A percentile compares a stretch with the other conserved stretches of the same genome.
Conservation (phyloP, 2,329 filamentous ascomycete genomes). For the Exophiala xenobiotica region DNA sequence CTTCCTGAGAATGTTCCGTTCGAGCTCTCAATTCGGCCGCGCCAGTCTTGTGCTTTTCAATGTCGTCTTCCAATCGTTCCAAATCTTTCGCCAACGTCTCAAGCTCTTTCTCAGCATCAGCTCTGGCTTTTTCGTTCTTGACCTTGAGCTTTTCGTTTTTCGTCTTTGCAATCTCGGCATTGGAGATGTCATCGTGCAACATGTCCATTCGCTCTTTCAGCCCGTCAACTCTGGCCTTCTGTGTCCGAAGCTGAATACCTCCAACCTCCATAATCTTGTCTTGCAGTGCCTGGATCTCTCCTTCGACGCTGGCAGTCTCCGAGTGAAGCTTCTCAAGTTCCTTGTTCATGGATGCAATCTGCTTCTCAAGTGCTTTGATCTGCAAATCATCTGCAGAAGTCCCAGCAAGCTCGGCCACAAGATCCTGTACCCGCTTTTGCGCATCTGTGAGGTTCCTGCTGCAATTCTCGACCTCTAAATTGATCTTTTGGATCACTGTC, state of each 20-base stretch:
- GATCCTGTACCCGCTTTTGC: slow-evolving; percentile 79
- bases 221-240: slow-evolving; percentile 86
- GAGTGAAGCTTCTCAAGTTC: slow-evolving; percentile 77
- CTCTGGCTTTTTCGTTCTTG: slow-evolving; percentile 82
- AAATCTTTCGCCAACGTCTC: slow-evolving; percentile 70
- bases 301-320: slow-evolving; percentile 86
- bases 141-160: slow-evolving; percentile 90
- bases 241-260: slow-evolving; percentile 84
- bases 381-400: slow-evolving; percentile 77
- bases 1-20: slow-evolving; percentile 77
- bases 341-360: slow-evolving; percentile 69
- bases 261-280: slow-evolving; percentile 98
- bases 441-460: slow-evolving; percentile 81
- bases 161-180: slow-evolving; percentile 79
- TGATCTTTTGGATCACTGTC: slow-evolving; percentile 86
- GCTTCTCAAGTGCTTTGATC: slow-evolving; percentile 70
- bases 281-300: slow-evolving; percentile 88
- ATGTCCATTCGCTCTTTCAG: slow-evolving; percentile 82
- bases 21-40: slow-evolving; percentile 70
- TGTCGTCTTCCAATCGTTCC: slow-evolving; percentile 74
- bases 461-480: slow-evolving; percentile 82
- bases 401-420: slow-evolving; percentile 76
- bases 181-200: slow-evolving; percentile 77
- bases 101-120: slow-evolving; percentile 76
- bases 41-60: slow-evolving; percentile 72